Evolutionary conservation across 371 early-diverging fungal genomes (phyloP), one percentile per base, ranked within the genome.

Genomic region (Syncephalastrum racemosum): DNA sequence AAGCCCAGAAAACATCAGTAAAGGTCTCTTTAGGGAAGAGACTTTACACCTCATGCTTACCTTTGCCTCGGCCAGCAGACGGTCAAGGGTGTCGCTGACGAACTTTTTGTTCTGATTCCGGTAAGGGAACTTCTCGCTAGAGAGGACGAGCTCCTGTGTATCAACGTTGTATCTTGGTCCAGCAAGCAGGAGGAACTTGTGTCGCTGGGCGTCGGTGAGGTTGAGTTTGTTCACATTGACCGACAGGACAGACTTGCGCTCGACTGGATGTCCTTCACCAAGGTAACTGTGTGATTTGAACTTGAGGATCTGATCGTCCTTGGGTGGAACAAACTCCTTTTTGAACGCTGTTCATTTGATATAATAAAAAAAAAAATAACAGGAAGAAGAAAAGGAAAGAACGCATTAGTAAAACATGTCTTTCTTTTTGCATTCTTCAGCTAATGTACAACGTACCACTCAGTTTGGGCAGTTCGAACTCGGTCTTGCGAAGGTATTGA

Each of bases 91-190:
- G 57, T 88, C 88, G n/a, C 75, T 67, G 59, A 85, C 62, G 63
- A 77, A 85, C 57, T 79, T 81, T 63, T 85, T 83, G 73, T 88
- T 88, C 58, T 88, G 87, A 16, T 80, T 81, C n/a, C 75, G 74
- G 27, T 83, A 72, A 58, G 80, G 79, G 52, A 84, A 86, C 63
- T 75, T 77, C 44, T 87, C 86, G 36, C 83, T 77, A 20, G 86
- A 82, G 62, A 88, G 71, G 59, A 77, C 77, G 56, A 85, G 58
- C 58, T 75, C 70, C 4, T 71, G 71, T 15, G 74, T 73, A 44
- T 79, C 67, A 10, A 85, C 83, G 56, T 82, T 62, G 61, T 84
- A 86, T 56, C 84, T 73, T 4, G 84, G 73, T 51, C 86, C 86
- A 56, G 75, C 72, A 54, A 88, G 61, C 42, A 88, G 58, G 31